Evolutionary conservation across 73 alveolate species (phyloP).

Genomic region (Uronychia binucleata): DNA sequence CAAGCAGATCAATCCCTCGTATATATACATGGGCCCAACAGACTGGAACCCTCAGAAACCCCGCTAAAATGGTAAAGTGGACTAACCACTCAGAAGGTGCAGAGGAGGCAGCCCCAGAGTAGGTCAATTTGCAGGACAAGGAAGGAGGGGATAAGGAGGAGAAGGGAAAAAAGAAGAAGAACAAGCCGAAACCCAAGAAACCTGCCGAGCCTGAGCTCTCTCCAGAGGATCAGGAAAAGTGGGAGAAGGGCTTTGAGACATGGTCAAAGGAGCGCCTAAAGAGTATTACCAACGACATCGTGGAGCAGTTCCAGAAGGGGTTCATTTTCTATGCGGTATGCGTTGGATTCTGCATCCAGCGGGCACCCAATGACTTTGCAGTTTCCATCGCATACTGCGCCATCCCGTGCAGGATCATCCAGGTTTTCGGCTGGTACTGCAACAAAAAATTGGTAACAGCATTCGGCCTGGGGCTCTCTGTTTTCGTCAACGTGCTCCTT

Average conservation of each 20-base stretch:
- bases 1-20: background rate
- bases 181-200: background rate
- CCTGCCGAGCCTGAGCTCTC: background rate
- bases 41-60: background rate
- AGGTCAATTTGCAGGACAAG: background rate
- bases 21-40: background rate
- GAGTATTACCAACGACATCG: constrained; percentile 18
- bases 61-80: background rate
- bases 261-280: constrained; percentile 7
- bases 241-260: constrained; percentile 4
- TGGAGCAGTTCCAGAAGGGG: constrained; percentile 11
- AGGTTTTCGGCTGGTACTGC: constrained; percentile 14
- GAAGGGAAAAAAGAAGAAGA: background rate
- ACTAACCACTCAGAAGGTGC: too few relatives aligned
- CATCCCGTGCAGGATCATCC: constrained; percentile 9
- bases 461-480: constrained; percentile 3
- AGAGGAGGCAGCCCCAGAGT: background rate
- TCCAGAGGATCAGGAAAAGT: background rate
- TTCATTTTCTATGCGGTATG: constrained; percentile 13
- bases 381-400: constrained; percentile 16
- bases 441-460: background rate
- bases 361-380: constrained; percentile 37
- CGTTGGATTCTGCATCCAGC: constrained; percentile 21
- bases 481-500: constrained; percentile 5
- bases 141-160: background rate